phyloP scores from a whole-genome alignment of 768 basidiomycete genomes.

The Rhodotorula paludigena region DNA sequence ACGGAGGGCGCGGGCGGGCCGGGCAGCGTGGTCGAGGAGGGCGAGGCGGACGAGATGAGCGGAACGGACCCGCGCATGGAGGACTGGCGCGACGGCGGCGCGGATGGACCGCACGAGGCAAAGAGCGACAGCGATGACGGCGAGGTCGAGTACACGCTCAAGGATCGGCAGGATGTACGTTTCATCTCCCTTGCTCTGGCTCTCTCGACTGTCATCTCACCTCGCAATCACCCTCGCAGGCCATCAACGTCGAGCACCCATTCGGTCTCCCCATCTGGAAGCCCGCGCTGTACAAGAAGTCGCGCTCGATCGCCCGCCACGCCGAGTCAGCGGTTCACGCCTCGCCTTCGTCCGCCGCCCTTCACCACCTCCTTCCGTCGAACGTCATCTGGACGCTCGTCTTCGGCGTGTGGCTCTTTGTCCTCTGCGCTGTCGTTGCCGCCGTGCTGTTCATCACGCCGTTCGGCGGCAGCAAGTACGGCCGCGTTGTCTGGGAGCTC shows the following conservation, averaged over 20 bases:
- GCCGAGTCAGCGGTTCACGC: slow-evolving; percentile 92
- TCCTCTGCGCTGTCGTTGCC: slow-evolving; percentile 65
- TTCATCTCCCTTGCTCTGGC: background rate
- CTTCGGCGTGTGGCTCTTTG: slow-evolving; percentile 90
- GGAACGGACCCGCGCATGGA: slow-evolving; percentile 18
- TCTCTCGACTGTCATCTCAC: background rate
- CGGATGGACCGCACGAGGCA: slow-evolving; percentile 16
- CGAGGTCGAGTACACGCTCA: slow-evolving; percentile 58
- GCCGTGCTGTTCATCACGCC: slow-evolving; percentile 67
- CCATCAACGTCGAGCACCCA: slow-evolving; percentile 95
- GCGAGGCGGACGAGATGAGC: slow-evolving; percentile 6
- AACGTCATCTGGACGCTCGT: slow-evolving; percentile 85
- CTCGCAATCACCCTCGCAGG: slow-evolving; percentile 44
- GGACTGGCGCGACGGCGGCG: slow-evolving; percentile 29
- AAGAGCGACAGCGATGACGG: slow-evolving; percentile 24
- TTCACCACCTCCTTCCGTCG: slow-evolving; percentile 84
- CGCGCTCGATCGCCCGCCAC: slow-evolving; percentile 88
- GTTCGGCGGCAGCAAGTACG: slow-evolving; percentile 74
- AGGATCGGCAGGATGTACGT: slow-evolving; percentile 77
- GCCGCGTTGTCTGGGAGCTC: slow-evolving; percentile 78
- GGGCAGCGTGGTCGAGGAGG: slow-evolving; percentile 2
- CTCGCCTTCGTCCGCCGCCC: slow-evolving; percentile 84
- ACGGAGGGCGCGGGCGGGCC: slow-evolving; percentile 9
- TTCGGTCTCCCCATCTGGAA: slow-evolving; percentile 99
- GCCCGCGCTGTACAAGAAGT: slow-evolving; percentile 96